Base-by-base conservation (phyloP, 257 asterid genomes). In the Voacanga thouarsii region DNA sequence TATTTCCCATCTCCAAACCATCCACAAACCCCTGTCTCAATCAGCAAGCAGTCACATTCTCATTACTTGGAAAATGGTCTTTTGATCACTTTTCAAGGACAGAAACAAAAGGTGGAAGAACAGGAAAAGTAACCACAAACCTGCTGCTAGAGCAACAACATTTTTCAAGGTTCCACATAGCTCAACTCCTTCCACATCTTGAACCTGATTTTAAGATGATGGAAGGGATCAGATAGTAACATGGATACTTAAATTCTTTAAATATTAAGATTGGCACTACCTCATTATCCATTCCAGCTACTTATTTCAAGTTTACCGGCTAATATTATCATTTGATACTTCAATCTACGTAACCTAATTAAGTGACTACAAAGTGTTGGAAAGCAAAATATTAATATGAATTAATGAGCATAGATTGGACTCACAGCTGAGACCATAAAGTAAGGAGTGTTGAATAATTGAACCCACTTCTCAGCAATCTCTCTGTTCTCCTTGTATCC, bases 151-250 rank as follows among this genome's bases (percentile, higher is more conserved):
- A 63, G 98, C 98, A 79, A 94, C 98, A 3, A 94, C 82, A 57
- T 94, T 94, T 85, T 94, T 94, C 63, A 92, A 83, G 18, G 98
- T 94, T 76, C 98, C 98, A 80, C 98, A 94, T 68, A 94, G 90
- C 83, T 94, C 98, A 33, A 92, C 97, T 66, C 98, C 97, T 88
- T 94, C 98, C 66, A 94, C 97, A 84, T 94, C 98, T 89, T 92
- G 91, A 76, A 90, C 96, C 98, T 92, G 82, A 74, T 83, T 80
- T 68, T 81, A 70, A 43, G 12, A 56, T 21, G 51, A 65, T 12
- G 33, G 24, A 30, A 21, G 21, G 55, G 33, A n/a, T 44, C 53
- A 66, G 66, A 47, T 45, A 33, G 43, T n/a, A 44, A 28, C 60
- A 26, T 23, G 26, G 3, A 76, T 12, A 33, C 28, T 19, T 53